Conservation (phyloP, 805 yeast genomes). For the Starmerella vaccinii region DNA sequence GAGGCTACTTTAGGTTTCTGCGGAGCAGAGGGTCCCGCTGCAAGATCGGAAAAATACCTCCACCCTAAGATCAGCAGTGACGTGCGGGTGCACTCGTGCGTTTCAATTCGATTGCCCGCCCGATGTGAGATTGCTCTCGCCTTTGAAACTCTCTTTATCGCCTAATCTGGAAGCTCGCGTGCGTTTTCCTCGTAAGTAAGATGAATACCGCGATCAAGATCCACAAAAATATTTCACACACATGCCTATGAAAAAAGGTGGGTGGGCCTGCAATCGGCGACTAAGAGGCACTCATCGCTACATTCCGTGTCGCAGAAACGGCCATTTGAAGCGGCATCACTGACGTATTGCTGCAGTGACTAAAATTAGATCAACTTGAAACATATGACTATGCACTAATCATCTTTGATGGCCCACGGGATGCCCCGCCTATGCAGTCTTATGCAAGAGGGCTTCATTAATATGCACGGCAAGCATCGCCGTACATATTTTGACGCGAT, state of each 20-base stretch:
- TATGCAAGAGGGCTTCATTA: background rate
- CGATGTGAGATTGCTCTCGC: too few species aligned
- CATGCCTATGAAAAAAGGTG: background rate
- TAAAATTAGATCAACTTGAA: background rate
- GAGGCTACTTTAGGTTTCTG: too few species aligned
- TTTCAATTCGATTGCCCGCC: too few species aligned
- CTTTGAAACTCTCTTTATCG: background rate
- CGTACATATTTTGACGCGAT: background rate
- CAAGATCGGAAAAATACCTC: background rate
- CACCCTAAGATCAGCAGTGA: too few species aligned
- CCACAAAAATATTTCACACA: background rate
- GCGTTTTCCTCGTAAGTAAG: background rate
- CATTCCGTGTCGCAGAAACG: too few species aligned
- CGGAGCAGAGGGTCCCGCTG: background rate
- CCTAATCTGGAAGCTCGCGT: background rate
- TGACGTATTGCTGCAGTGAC: background rate
- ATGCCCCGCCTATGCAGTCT: background rate
- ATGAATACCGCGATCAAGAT: background rate
- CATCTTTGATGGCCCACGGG: background rate
- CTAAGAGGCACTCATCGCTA: conserved; percentile 2
- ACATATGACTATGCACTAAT: background rate
- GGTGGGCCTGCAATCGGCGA: background rate
- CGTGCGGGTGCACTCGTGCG: too few species aligned
- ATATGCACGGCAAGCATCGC: background rate
- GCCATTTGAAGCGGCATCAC: too few species aligned